Evolutionary conservation across 139 green algal genomes (phyloP).

Genomic region (Asterochloris sp.): DNA sequence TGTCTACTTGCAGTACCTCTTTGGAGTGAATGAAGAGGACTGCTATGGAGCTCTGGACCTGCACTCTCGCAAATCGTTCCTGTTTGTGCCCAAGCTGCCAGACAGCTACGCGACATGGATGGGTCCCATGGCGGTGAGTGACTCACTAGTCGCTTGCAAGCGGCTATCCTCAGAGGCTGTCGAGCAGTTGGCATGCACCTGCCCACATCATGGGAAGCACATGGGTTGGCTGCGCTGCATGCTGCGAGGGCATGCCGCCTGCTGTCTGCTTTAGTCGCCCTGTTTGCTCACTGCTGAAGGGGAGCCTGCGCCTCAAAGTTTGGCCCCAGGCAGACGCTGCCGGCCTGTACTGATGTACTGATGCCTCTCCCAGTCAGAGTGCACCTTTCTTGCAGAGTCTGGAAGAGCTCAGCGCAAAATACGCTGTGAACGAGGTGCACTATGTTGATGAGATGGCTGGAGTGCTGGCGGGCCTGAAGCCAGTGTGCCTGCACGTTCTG

Average conservation of each 20-base stretch:
- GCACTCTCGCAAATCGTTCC: slow-evolving; percentile 36
- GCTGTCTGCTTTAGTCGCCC: too few species aligned
- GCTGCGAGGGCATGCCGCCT: too few species aligned
- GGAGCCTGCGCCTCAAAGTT: not conserved
- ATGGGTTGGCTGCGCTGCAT: too few species aligned
- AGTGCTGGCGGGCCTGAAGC: slow-evolving; percentile 37
- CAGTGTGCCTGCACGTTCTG: slow-evolving; percentile 63
- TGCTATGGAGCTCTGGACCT: slow-evolving; percentile 73
- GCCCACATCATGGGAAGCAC: too few species aligned
- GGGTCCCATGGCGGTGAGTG: slow-evolving; percentile 56
- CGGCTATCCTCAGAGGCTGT: too few species aligned
- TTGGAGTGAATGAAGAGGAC: slow-evolving; percentile 80
- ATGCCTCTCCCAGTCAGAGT: not conserved
- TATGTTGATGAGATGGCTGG: slow-evolving; percentile 76
- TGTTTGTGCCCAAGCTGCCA: slow-evolving; percentile 82
- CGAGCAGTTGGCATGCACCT: too few species aligned
- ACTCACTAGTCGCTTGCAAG: too few species aligned
- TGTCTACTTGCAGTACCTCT: slow-evolving; percentile 86
- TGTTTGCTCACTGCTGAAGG: not conserved
- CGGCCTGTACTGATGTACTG: not conserved
- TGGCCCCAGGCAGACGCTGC: not conserved
- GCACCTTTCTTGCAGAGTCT: not conserved
- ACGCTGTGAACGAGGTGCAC: slow-evolving; percentile 74
- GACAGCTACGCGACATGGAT: slow-evolving; percentile 82
- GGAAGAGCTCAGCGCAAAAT: slow-evolving; percentile 45